Conservation (phyloP, 1,284 basidiomycete species). For the Trichosporon ovoides region DNA sequence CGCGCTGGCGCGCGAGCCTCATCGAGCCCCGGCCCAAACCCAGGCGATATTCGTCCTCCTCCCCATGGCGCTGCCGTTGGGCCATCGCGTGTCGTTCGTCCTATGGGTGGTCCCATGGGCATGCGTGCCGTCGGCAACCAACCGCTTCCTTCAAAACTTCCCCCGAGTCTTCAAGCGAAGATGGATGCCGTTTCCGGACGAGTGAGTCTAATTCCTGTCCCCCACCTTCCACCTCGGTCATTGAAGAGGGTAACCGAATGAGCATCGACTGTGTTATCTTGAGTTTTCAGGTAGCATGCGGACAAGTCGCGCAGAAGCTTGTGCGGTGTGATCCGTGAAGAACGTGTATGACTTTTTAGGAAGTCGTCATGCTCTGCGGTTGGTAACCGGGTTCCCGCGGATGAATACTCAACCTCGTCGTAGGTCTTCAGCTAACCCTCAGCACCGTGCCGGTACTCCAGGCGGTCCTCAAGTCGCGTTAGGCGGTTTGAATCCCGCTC, state of each 20-base stretch:
- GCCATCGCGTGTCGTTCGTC: neutral
- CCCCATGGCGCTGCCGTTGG: neutral
- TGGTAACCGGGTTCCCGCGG: no score
- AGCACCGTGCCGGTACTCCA: constrained; percentile 16
- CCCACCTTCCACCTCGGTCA: neutral
- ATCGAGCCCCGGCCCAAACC: neutral
- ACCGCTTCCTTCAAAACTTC: constrained; percentile 53
- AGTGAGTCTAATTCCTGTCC: neutral
- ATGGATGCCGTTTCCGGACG: constrained; percentile 55
- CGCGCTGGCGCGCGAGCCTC: neutral
- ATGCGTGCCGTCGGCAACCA: constrained; percentile 32
- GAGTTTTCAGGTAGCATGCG: no score
- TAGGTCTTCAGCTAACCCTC: neutral
- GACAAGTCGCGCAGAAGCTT: no score
- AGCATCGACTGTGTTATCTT: no score
- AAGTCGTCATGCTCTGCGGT: no score
- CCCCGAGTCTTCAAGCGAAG: constrained; percentile 84
- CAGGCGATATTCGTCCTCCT: neutral
- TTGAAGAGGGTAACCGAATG: constrained; percentile 33
- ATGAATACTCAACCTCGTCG: no score
- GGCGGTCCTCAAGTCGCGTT: constrained; percentile 16
- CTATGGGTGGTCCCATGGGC: constrained; percentile 23
- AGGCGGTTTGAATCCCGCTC: constrained; percentile 23
- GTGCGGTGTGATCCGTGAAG: no score
- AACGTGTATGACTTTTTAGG: no score